phyloP scores from a whole-genome alignment of 2,329 filamentous ascomycete species.

The Penicillium psychrosexuale region DNA sequence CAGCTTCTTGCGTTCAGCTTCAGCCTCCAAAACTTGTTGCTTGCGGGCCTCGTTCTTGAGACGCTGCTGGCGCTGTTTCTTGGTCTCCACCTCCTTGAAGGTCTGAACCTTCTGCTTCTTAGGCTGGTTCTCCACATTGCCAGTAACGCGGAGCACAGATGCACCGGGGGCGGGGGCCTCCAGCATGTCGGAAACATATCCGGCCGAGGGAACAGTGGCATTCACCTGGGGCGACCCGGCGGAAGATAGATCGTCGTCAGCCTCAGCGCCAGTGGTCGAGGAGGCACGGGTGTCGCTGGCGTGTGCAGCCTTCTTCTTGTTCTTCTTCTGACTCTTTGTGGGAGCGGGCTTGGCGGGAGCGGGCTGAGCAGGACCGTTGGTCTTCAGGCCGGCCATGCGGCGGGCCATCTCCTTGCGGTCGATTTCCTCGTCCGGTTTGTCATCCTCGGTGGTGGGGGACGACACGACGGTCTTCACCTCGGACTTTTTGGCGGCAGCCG shows the following conservation, averaged over 20 bases:
- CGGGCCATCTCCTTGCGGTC: slow-evolving; percentile 74
- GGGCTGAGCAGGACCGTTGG: slow-evolving; percentile 53
- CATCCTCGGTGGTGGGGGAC: slow-evolving; percentile 27
- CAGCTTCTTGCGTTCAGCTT: slow-evolving; percentile 71
- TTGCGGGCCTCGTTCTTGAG: slow-evolving; percentile 83
- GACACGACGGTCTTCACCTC: slow-evolving; percentile 33
- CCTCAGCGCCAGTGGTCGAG: slow-evolving; percentile 70
- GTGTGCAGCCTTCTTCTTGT: slow-evolving; percentile 66
- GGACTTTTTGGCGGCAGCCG: slow-evolving; percentile 27
- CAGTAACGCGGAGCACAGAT: slow-evolving; percentile 74
- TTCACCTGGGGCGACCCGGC: slow-evolving; percentile 61
- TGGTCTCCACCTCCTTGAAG: slow-evolving; percentile 70
- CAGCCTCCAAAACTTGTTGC: slow-evolving; percentile 69
- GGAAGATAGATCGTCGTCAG: slow-evolving; percentile 75
- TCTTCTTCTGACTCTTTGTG: slow-evolving; percentile 56
- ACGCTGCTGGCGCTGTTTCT: slow-evolving; percentile 93
- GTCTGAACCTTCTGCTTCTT: slow-evolving; percentile 60
- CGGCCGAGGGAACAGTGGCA: slow-evolving; percentile 45
- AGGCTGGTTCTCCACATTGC: slow-evolving; percentile 55
- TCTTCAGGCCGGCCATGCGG: slow-evolving; percentile 66
- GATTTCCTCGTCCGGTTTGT: slow-evolving; percentile 55
- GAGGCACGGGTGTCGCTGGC: slow-evolving; percentile 57
- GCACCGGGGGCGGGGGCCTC: slow-evolving; percentile 67
- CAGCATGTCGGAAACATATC: slow-evolving; percentile 87
- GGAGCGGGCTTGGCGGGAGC: slow-evolving; percentile 46